Percentiles rank a stretch among this genome's conserved stretches.
Conservation (phyloP, 2,329 filamentous ascomycete genomes). For the Diaporthe amygdali region DNA sequence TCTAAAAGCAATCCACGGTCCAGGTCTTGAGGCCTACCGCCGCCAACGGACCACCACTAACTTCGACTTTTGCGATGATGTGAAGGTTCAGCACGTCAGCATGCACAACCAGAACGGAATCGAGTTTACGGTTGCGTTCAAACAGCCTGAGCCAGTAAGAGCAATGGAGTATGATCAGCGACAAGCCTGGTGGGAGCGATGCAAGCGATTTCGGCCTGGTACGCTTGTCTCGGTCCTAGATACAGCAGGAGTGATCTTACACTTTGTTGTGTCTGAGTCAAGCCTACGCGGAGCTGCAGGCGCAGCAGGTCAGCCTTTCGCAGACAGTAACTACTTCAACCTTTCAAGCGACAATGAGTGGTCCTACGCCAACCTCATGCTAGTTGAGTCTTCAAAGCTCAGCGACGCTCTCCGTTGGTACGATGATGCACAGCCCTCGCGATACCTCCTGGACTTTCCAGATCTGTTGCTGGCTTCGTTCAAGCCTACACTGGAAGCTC, state of each 20-base stretch:
- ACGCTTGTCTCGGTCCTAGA: constrained; percentile 56
- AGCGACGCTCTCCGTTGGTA: constrained; percentile 35
- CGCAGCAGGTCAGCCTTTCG: too few species aligned
- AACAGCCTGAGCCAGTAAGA: constrained; percentile 44
- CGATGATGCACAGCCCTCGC: constrained; percentile 21
- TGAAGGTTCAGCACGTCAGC: constrained; percentile 34
- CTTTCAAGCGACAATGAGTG: constrained; percentile 36
- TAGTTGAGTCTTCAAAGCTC: constrained; percentile 31
- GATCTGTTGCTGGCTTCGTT: constrained; percentile 64
- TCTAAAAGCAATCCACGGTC: constrained; percentile 37
- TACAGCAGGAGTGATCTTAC: constrained; percentile 41
- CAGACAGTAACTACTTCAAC: constrained; percentile 25
- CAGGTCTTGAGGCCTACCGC: neutral
- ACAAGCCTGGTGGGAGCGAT: constrained; percentile 55
- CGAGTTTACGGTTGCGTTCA: constrained; percentile 48
- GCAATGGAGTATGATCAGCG: constrained; percentile 36
- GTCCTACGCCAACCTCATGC: constrained; percentile 38
- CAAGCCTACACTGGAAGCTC: constrained; percentile 56
- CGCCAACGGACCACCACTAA: constrained; percentile 34
- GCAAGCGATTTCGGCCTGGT: constrained; percentile 53
- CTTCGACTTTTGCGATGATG: constrained; percentile 43
- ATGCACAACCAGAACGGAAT: constrained; percentile 48
- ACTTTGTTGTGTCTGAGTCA: constrained; percentile 45
- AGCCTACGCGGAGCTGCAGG: constrained; percentile 22
- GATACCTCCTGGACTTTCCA: constrained; percentile 64